phyloP scores from a whole-genome alignment of 2,329 filamentous ascomycete genomes.

The Diaporthe batatas region DNA sequence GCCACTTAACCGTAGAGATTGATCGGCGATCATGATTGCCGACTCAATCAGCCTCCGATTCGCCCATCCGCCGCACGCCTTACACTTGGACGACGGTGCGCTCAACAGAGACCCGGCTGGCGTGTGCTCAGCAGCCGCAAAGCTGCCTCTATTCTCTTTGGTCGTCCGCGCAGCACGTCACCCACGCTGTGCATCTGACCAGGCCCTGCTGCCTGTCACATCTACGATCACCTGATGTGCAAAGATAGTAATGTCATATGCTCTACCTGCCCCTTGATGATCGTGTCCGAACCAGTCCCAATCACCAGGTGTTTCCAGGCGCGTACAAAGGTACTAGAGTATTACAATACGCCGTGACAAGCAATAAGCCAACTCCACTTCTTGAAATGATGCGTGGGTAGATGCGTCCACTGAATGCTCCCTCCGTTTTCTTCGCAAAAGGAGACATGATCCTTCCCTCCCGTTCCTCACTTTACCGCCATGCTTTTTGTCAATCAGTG shows the following conservation, averaged over 20 bases:
- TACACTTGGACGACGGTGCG: background rate
- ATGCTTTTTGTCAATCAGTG: conserved; percentile 19
- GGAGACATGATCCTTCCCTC: conserved; percentile 1
- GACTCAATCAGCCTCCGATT: background rate
- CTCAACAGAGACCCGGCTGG: background rate
- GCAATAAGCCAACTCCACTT: conserved; percentile 20
- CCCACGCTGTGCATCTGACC: background rate
- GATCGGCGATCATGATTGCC: background rate
- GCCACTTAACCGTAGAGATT: background rate
- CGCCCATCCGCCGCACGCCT: background rate
- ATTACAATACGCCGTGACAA: conserved; percentile 36
- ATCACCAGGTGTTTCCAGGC: conserved; percentile 10
- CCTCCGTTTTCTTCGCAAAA: conserved; percentile 5
- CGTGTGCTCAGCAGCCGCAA: background rate
- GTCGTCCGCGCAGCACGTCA: background rate
- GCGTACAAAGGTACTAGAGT: conserved; percentile 25
- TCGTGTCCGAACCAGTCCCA: conserved; percentile 8
- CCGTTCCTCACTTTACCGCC: conserved; percentile 9
- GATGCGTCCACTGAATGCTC: conserved; percentile 7
- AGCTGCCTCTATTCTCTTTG: background rate
- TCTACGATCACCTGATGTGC: background rate
- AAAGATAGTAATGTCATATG: conserved; percentile 11
- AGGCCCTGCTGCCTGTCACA: background rate
- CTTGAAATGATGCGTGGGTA: conserved; percentile 17
- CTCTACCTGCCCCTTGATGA: conserved; percentile 13